These are phyloP conservation scores for Arctium lappa DNA, from an alignment of 129 eudicot species.

Conservation along the genomic window DNA sequence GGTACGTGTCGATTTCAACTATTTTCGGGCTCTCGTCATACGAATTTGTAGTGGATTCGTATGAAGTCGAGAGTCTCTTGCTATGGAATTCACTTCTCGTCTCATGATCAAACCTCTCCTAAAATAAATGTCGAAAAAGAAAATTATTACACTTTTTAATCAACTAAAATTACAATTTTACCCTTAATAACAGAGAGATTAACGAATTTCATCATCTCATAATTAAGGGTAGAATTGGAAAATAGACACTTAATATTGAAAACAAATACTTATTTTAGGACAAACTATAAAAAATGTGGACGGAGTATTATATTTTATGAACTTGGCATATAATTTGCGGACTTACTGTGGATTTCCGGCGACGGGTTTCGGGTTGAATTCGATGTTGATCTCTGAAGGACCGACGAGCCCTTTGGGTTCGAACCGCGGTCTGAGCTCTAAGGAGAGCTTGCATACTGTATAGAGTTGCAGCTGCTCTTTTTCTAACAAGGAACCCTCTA, in stretches of 20 bases:
- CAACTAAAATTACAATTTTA: background rate
- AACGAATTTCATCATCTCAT: background rate
- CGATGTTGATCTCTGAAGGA: slow-evolving; percentile 37
- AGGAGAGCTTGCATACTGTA: slow-evolving; percentile 93
- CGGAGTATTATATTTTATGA: no score
- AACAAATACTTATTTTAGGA: no score
- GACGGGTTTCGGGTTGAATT: slow-evolving; percentile 42
- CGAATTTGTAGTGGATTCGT: slow-evolving; percentile 34
- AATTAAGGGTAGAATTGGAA: background rate
- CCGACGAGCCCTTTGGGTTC: slow-evolving; percentile 66
- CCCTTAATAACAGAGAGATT: background rate
- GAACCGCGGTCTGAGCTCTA: slow-evolving; percentile 64
- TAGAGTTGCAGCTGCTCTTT: slow-evolving; percentile 81
- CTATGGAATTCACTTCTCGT: slow-evolving; percentile 37
- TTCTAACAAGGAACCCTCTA: slow-evolving; percentile 89
- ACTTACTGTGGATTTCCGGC: slow-evolving; percentile 63
- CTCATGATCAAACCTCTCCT: slow-evolving; percentile 77
- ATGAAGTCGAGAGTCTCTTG: slow-evolving; percentile 37
- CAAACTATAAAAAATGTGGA: no score
- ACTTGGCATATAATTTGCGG: background rate
- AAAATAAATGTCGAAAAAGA: background rate
- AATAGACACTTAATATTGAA: no score
- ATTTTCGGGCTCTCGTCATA: slow-evolving; percentile 74
- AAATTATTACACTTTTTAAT: background rate
- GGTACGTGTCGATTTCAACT: slow-evolving; percentile 79